phyloP scores from a whole-genome alignment of 2,329 filamentous ascomycete species.

The Sporothrix sp. region DNA sequence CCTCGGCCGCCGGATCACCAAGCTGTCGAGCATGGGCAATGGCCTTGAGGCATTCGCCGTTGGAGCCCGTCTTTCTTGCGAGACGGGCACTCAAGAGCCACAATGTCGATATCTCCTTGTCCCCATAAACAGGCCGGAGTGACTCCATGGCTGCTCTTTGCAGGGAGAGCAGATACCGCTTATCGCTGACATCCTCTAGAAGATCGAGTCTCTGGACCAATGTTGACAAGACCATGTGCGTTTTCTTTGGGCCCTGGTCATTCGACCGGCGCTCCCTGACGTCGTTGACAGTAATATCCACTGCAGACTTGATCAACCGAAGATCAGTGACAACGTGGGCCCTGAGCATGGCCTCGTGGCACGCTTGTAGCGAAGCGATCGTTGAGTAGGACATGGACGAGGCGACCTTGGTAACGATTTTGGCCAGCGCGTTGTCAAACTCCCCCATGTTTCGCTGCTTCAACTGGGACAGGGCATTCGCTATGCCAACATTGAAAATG shows the following conservation, averaged over 20 bases:
- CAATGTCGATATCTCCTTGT: slow-evolving; percentile 66
- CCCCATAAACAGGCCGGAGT: slow-evolving; percentile 56
- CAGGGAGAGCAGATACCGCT: slow-evolving; percentile 84
- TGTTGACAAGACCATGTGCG: slow-evolving; percentile 37
- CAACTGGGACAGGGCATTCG: slow-evolving; percentile 53
- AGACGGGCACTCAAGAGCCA: slow-evolving; percentile 82
- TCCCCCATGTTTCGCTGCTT: slow-evolving; percentile 38
- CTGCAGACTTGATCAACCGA: slow-evolving; percentile 56
- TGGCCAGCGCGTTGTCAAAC: slow-evolving; percentile 50
- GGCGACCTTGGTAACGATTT: slow-evolving; percentile 60
- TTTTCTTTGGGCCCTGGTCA: slow-evolving; percentile 31
- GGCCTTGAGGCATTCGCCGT: slow-evolving; percentile 84
- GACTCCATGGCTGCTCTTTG: slow-evolving; percentile 81
- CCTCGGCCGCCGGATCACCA: slow-evolving; percentile 77
- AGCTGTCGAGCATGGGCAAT: slow-evolving; percentile 80
- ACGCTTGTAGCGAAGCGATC: slow-evolving; percentile 72
- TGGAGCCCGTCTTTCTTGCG: slow-evolving; percentile 74
- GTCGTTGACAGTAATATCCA: not conserved
- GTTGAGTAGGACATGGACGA: slow-evolving; percentile 64
- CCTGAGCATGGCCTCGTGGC: slow-evolving; percentile 75
- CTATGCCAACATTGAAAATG: slow-evolving; percentile 79
- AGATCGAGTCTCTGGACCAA: slow-evolving; percentile 75
- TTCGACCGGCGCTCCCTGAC: slow-evolving; percentile 28
- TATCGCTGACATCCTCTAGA: slow-evolving; percentile 79
- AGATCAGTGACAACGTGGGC: slow-evolving; percentile 83